Percentiles rank a stretch among this genome's conserved stretches.
Evolutionary conservation across 2,329 filamentous ascomycete species (phyloP).

Genomic region (Clonostachys rhizophaga): DNA sequence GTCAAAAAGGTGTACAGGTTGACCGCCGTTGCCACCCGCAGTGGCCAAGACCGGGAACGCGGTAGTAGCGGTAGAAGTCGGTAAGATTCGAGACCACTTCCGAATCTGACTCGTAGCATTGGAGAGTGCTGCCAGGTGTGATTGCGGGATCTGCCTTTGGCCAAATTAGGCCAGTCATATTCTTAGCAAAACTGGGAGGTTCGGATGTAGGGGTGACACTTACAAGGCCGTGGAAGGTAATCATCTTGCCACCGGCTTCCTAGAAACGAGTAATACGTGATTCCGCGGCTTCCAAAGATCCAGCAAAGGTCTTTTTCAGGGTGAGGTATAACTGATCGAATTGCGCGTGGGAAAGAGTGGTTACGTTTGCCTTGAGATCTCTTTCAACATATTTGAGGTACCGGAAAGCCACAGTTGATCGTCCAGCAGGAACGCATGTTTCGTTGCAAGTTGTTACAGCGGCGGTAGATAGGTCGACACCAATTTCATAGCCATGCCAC

Average conservation of each 20-base stretch:
- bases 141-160: conserved; percentile 11
- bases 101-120: conserved; percentile 17
- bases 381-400: too few relatives aligned
- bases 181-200: not conserved
- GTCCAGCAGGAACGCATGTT: not conserved
- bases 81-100: conserved; percentile 8
- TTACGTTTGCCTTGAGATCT: not conserved
- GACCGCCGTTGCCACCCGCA: conserved; percentile 13
- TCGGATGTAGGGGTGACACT: not conserved
- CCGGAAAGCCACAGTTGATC: not conserved
- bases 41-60: conserved; percentile 22
- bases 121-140: conserved; percentile 7
- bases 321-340: not conserved
- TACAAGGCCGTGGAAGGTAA: not conserved
- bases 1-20: conserved; percentile 2
- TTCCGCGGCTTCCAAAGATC: not conserved
- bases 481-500: not conserved
- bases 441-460: not conserved
- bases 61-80: conserved; percentile 23
- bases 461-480: not conserved
- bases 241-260: not conserved
- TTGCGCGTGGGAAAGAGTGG: not conserved
- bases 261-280: not conserved
- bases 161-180: not conserved
- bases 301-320: not conserved